Evolutionary conservation across 352 stramenopile genomes (phyloP), one percentile per base, ranked within the genome.

Genomic region (Pythium brachiatum): DNA sequence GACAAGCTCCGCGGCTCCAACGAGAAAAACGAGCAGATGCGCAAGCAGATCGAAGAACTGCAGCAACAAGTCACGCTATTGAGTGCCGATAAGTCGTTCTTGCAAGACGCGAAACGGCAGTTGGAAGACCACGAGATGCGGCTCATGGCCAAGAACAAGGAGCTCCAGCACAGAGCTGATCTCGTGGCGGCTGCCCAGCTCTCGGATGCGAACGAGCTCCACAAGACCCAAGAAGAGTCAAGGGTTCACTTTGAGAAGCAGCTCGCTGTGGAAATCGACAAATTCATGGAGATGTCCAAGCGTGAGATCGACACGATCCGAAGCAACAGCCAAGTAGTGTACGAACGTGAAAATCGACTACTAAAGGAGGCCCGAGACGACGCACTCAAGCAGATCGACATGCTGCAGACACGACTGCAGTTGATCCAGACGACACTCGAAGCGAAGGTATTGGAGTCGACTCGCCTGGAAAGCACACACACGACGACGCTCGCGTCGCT

Each of bases 331-430:
- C 82, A 90, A 47, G 57, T 79, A 34, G 75, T 89, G 9, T 90
- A 87, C 53, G 83, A 93, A 50, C 79, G 81, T 6, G 84, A 93
- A 54, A 93, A 92, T 57, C 72, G 81, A 8, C 32, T 90, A 34
- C 69, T 91, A 25, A 85, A 83, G 52, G 78, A 91, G 27, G 76
- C 75, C 4, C 76, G 82, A 1, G 74, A 87, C 26, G 76, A 89
- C 20, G 73, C 81, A 5, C 48, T 90, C 9, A 84, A 86, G 47
- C 82, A 89, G 20, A 67, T 81, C 2, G 77, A 91, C 27, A 61
- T 81, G 55, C 58, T 88, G 9, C 75, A 90, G 59, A 64, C 68
- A 9, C 66, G 74, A n/a, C 56, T 90, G 18, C 64, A 81, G 25
- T 73, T 62, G 3, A 66, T 87, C 13, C 74, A 86, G 57, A 69